Evolutionary conservation across 1,139 yeast species (phyloP).

Genomic region (Kurtzmaniella natalensis): DNA sequence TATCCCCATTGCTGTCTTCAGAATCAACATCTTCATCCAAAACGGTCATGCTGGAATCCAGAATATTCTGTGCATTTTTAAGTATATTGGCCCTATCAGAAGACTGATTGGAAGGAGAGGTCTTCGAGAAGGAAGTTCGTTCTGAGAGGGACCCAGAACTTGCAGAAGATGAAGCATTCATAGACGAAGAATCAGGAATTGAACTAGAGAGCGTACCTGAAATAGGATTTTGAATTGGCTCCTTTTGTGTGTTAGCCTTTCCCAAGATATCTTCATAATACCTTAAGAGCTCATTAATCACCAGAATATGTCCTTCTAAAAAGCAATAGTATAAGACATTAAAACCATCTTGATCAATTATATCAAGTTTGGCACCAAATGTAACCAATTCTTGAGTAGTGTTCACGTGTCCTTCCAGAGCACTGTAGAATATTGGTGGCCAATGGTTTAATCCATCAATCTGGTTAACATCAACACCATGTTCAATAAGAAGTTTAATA

Average conservation of each 20-base stretch:
- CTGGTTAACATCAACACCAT: constrained; percentile 78
- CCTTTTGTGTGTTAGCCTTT: too few species aligned
- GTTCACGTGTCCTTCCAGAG: constrained; percentile 73
- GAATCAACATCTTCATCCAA: constrained; percentile 30
- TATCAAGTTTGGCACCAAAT: constrained; percentile 65
- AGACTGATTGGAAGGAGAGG: background rate
- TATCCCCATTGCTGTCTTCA: constrained; percentile 33
- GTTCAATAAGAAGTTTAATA: constrained; percentile 60
- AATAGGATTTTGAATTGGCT: too few species aligned
- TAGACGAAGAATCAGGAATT: background rate
- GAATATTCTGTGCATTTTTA: background rate
- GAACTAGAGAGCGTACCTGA: too few species aligned
- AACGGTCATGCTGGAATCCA: constrained; percentile 18
- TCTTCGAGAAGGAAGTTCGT: background rate
- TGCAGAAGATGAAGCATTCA: constrained; percentile 2
- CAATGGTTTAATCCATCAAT: constrained; percentile 84
- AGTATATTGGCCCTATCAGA: background rate
- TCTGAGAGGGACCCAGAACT: constrained; percentile 9
- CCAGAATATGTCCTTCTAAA: constrained; percentile 87
- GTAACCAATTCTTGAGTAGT: constrained; percentile 70
- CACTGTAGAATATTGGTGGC: constrained; percentile 92
- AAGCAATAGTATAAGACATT: constrained; percentile 87
- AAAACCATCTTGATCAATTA: constrained; percentile 80
- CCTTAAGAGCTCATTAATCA: constrained; percentile 59
- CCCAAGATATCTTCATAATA: constrained; percentile 22